A percentile compares a stretch with the other conserved stretches of the same genome.
phyloP scores from a whole-genome alignment of 2,329 filamentous ascomycete species.

The Ramularia collo-cygni region DNA sequence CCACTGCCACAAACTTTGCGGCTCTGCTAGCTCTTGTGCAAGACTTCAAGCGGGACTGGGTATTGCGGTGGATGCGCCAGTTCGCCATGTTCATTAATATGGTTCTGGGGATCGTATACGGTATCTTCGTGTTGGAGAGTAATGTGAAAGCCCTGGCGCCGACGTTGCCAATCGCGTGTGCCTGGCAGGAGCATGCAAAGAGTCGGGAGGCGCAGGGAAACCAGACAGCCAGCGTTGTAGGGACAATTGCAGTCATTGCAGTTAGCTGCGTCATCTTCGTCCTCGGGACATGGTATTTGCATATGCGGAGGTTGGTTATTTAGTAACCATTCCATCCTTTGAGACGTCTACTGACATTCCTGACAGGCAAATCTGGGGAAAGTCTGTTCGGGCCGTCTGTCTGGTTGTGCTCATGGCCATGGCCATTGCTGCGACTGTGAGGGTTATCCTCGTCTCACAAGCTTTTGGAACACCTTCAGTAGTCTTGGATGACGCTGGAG shows the following conservation, averaged over 20 bases:
- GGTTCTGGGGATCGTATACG: slow-evolving; percentile 49
- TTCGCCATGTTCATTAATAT: slow-evolving; percentile 61
- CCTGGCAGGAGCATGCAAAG: slow-evolving; percentile 45
- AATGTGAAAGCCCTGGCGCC: slow-evolving; percentile 46
- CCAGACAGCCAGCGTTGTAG: slow-evolving; percentile 43
- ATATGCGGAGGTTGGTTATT: too few species aligned
- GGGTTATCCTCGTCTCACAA: slow-evolving; percentile 52
- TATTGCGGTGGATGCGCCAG: slow-evolving; percentile 59
- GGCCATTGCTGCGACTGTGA: slow-evolving; percentile 52
- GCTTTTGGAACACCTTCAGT: slow-evolving; percentile 53
- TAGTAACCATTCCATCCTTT: too few species aligned
- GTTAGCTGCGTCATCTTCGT: slow-evolving; percentile 54
- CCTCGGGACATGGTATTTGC: slow-evolving; percentile 58
- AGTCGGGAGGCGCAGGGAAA: slow-evolving; percentile 23
- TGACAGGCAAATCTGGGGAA: slow-evolving; percentile 49
- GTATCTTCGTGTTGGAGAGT: slow-evolving; percentile 50
- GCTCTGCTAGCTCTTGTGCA: slow-evolving; percentile 58
- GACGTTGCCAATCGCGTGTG: slow-evolving; percentile 55
- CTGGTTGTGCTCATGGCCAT: slow-evolving; percentile 46
- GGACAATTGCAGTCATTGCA: slow-evolving; percentile 56
- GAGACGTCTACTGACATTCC: too few species aligned
- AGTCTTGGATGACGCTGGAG: slow-evolving; percentile 44
- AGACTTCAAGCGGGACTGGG: slow-evolving; percentile 61
- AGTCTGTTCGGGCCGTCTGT: slow-evolving; percentile 47
- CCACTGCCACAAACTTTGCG: slow-evolving; percentile 59